Base-by-base conservation (phyloP, 2,329 filamentous ascomycete species). In the Rhynchosporium secalis region DNA sequence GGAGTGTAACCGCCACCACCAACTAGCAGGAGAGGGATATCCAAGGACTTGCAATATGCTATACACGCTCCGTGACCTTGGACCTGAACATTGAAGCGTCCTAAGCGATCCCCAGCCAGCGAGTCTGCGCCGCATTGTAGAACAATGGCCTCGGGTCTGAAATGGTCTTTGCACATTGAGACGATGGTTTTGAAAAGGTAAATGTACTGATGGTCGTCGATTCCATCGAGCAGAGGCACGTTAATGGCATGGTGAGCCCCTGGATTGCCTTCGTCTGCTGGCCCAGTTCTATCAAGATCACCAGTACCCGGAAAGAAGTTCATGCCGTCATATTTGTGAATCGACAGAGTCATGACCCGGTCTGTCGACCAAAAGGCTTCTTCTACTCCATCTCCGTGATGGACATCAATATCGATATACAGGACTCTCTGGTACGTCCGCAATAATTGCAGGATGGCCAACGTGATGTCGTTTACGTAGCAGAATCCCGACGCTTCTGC, bases 391-490 rank as follows among this genome's bases (percentile, higher is more conserved):
- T 96, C 92, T 65, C 92, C 92, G 68, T 96, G 92, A 74, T 96
- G 92, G 1, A 96, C 91, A 74, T 96, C 92, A 69, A 96, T 96
- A 73, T 96, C 92, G 70, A 98, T 93, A 76, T 98, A 97, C 62
- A 98, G 82, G 7, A 98, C 93, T 55, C 93, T 89, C 15, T 92
- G 87, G 70, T 93, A 86, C 72, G 88, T 84, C 36, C 90, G 88
- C 15, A 98, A 81, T 9, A 99, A 84, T 74, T 97, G 90, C 43
- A 98, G 83, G 70, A 97, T 95, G 41, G 90, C 92, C 52, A 99
- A 84, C 62, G 98, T 95, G 71, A 98, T 98, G 76, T 99, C 95
- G 76, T 99, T 99, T 78, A 98, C 92, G 78, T 99, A 99, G 79
- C 95, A 99, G 77, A 99, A 99, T 0, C 95, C 95, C 13, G 90